These are phyloP conservation scores for Trypanosoma brucei DNA, from an alignment of 208 protist genomes.

Conservation along the genomic window DNA sequence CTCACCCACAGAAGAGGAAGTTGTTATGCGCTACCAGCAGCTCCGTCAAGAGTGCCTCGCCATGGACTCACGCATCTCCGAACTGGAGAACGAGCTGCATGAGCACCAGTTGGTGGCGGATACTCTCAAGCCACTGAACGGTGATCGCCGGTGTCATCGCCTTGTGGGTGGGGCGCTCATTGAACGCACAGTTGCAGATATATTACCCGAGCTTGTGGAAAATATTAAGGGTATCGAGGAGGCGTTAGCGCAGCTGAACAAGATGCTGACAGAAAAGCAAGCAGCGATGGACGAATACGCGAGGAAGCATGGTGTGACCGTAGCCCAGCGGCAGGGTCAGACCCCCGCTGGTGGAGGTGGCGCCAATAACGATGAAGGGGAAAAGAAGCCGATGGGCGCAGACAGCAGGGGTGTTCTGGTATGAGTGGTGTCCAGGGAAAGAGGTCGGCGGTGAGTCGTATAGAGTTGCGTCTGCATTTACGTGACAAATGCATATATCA, in stretches of 20 bases:
- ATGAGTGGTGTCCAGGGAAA: not conserved
- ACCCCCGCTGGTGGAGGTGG: not conserved
- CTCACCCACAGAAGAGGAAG: conserved; percentile 60
- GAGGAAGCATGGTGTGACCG: conserved; percentile 53
- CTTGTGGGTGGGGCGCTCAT: conserved; percentile 93
- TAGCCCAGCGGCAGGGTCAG: conserved; percentile 19
- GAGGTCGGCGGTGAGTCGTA: not conserved
- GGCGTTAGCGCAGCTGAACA: conserved; percentile 68
- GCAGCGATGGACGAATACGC: conserved; percentile 88
- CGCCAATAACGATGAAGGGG: not conserved
- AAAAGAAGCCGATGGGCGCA: conserved; percentile 3
- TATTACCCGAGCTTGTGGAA: conserved; percentile 92
- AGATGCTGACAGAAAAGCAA: conserved; percentile 72
- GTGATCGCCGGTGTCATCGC: conserved; percentile 91
- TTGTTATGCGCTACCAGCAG: conserved; percentile 80
- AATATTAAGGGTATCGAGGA: conserved; percentile 79
- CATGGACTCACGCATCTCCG: conserved; percentile 81
- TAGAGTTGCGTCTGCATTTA: no score
- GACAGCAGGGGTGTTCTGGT: conserved; percentile 32
- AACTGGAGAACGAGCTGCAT: conserved; percentile 85
- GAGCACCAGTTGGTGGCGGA: conserved; percentile 90
- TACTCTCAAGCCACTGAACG: conserved; percentile 80
- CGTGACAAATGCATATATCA: no score
- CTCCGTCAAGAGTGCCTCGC: conserved; percentile 83
- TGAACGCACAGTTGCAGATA: conserved; percentile 93